Percentiles rank a stretch among this genome's conserved stretches.
phyloP scores from a whole-genome alignment of 441 rosid genomes.

The Flueggea neowawraea region DNA sequence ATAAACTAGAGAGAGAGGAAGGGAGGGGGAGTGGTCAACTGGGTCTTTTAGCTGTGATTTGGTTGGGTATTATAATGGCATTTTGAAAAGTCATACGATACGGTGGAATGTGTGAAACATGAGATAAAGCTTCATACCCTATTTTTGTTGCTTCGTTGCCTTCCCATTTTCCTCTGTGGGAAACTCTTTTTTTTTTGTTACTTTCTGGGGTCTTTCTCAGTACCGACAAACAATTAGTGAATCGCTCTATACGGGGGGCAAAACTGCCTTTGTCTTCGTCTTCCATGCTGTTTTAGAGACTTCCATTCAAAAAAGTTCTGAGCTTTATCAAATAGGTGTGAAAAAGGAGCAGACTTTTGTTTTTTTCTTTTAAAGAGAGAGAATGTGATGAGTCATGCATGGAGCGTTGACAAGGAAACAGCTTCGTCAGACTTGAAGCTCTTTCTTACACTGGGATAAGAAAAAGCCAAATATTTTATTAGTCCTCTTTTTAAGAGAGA shows the following conservation, averaged over 20 bases:
- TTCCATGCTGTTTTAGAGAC: not conserved
- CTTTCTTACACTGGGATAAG: no score
- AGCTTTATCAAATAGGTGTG: not conserved
- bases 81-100: not conserved
- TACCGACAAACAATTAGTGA: conserved; percentile 46
- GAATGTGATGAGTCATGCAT: conserved; percentile 24
- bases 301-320: no score
- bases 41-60: conserved; percentile 20
- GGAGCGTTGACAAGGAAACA: conserved; percentile 27
- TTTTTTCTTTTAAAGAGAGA: conserved; percentile 8
- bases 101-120: conserved; percentile 7
- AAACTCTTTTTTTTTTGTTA: conserved; percentile 2
- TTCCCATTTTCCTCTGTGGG: conserved; percentile 6
- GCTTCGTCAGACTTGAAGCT: conserved; percentile 10
- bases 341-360: not conserved
- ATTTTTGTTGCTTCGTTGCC: no score
- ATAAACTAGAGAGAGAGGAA: not conserved
- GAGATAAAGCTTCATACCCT: not conserved
- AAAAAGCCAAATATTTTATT: not conserved
- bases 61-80: conserved; percentile 1
- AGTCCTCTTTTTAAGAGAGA: conserved; percentile 13
- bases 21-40: conserved; percentile 13
- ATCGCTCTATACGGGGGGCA: conserved; percentile 15
- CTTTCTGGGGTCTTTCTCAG: conserved; percentile 21
- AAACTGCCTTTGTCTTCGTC: conserved; percentile 9